Base-by-base conservation (phyloP, 768 basidiomycete species). In the Xerocomellus intermedius region DNA sequence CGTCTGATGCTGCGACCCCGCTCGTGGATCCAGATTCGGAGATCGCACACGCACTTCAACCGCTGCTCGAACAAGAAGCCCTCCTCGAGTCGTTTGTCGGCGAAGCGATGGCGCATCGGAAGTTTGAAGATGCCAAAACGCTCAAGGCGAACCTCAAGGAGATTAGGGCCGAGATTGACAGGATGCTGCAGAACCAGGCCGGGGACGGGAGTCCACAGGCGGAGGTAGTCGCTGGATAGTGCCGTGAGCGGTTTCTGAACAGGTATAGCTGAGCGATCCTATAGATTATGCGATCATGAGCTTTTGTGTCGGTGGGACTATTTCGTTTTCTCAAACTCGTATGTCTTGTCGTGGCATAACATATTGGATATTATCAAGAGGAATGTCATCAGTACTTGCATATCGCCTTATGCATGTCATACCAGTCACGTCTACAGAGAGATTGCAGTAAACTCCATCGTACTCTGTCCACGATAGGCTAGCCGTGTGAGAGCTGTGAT, bases 91-190 rank as follows among this genome's bases (percentile, higher is more conserved):
- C 85, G 2, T 98, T 94, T 64, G 83, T 98, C 8, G 86, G 89
- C 61, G 94, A 98, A 69, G 96, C 96, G 7, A 88, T 86, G 70
- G 81, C 85, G 2, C 87, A 88, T 61, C 79, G 96, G 41, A 98
- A 98, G 73, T 98, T 98, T 59, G 96, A 98, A 71, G 97, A 99
- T 66, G 89, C 89, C 14, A 89, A 89, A 70, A 89, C 88, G 4
- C 75, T 99, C 57, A 86, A 90, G 67, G 69, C 74, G 32, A 95
- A 88, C 69, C 70, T 98, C 48, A 77, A 75, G 43, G 96, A 98
- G 74, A 91, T 99, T 52, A 78, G 87, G 59, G 77, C 66, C 13
- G 95, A 96, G 76, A 94, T 98, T 48, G 85, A 85, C 58, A 83
- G 79, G 65, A 77, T 94, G 56, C 44, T 87, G 41, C 72, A 65